Evolutionary conservation across 2,329 filamentous ascomycete species (phyloP).

Genomic region (Coniochaeta pulveracea): DNA sequence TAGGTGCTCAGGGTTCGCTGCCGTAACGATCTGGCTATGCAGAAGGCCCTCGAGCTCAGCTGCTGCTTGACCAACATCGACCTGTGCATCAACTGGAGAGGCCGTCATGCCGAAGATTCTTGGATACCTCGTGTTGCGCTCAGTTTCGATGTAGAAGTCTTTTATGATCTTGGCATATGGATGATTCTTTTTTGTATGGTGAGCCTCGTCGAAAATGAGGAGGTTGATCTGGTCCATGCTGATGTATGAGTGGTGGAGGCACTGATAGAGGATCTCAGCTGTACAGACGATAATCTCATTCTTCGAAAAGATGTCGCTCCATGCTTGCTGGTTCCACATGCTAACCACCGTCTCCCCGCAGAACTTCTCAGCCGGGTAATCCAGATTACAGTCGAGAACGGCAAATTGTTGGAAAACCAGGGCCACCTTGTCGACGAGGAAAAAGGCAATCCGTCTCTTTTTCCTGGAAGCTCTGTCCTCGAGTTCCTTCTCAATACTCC

Average conservation of each 20-base stretch:
- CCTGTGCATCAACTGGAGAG: slow-evolving; percentile 78
- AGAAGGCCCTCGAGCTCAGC: slow-evolving; percentile 65
- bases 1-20: slow-evolving; percentile 39
- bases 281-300: slow-evolving; percentile 89
- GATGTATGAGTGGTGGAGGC: slow-evolving; percentile 69
- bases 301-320: slow-evolving; percentile 39
- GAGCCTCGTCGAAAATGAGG: slow-evolving; percentile 89
- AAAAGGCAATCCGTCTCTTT: slow-evolving; percentile 64
- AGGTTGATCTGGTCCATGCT: slow-evolving; percentile 77
- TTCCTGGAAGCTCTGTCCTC: slow-evolving; percentile 51
- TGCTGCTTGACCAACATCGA: slow-evolving; percentile 60
- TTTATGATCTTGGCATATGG: slow-evolving; percentile 84
- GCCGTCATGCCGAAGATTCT: slow-evolving; percentile 94
- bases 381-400: slow-evolving; percentile 71
- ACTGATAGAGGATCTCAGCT: slow-evolving; percentile 72
- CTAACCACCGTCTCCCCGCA: slow-evolving; percentile 56
- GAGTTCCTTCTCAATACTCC: slow-evolving; percentile 68
- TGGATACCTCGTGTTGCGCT: slow-evolving; percentile 40
- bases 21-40: slow-evolving; percentile 74
- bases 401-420: slow-evolving; percentile 83
- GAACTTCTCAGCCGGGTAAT: slow-evolving; percentile 61
- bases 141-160: slow-evolving; percentile 59
- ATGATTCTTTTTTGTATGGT: slow-evolving; percentile 91
- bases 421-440: slow-evolving; percentile 81
- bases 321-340: slow-evolving; percentile 30